Evolutionary conservation across 2,329 filamentous ascomycete species (phyloP), one percentile per base, ranked within the genome.

Genomic region (Aureobasidium sp.): DNA sequence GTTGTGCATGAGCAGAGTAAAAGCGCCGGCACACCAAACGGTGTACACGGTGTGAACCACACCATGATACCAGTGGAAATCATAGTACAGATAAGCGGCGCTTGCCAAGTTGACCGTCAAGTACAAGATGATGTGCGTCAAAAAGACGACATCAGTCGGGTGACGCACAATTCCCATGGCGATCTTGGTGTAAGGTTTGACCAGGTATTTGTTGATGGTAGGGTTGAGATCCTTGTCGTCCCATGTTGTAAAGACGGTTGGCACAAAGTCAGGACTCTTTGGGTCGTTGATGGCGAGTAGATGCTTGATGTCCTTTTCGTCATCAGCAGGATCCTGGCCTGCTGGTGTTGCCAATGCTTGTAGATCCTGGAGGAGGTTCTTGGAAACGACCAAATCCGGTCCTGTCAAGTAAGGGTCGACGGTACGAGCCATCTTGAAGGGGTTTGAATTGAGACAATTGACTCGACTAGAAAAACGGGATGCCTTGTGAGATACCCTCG

Each of bases 1-100:
- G 69, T 93, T 89, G 69, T 93, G 89, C 81, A 89, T 89, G 83
- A 93, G 85, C 41, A 93, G 78, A 0, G 89, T 93, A 74, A 90
- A 93, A 1, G 86, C 79, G 8, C 89, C 89, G 58, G 86, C 83
- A 69, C 86, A 91, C 70, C 81, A 88, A 37, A 82, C 75, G 67
- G 88, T 84, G 78, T 90, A 85, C 10, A 82, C 68, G 59, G 80
- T 77, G 69, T 93, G 89, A 32, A 85, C 66, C 16, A 89, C 66
- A 10, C 81, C 89, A 72, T 91, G 89, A 41, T 82, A 66, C 75
- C 83, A 90, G 10, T 79, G 81, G 74, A 92, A 92, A 68, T 79
- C 76, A 67, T 80, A 78, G 73, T 84, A 89, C 13, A 93, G 78
- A 60, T 80, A 79, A 9, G 85, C 63, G 0, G 87, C 88, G 65